phyloP scores from a whole-genome alignment of 2,329 filamentous ascomycete species.

The Aspergillus novofumigatus region DNA sequence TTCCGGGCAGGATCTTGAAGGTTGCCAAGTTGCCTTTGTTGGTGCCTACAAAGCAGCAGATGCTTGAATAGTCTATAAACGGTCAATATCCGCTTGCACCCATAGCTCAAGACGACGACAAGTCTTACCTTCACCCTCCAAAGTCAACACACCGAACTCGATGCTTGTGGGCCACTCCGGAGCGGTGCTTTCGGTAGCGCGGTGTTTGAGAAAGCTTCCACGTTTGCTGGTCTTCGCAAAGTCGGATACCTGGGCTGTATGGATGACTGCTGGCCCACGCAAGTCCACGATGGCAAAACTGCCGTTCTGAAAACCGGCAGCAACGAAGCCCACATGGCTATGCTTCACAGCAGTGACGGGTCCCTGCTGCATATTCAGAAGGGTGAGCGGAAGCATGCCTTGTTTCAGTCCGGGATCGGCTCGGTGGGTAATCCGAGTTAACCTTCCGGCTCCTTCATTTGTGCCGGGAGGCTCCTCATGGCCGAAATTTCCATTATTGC shows the following conservation, averaged over 20 bases:
- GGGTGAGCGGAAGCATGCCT: constrained; percentile 71
- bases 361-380: constrained; percentile 81
- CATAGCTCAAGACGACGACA: neutral
- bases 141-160: constrained; percentile 88
- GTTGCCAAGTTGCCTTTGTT: constrained; percentile 78
- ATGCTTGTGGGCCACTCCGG: constrained; percentile 74
- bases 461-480: constrained; percentile 52
- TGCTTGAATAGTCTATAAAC: constrained; percentile 74
- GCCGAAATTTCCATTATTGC: constrained; percentile 69
- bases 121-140: constrained; percentile 71
- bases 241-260: constrained; percentile 66
- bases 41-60: constrained; percentile 87
- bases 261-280: constrained; percentile 80
- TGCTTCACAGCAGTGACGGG: constrained; percentile 73
- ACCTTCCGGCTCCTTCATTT: constrained; percentile 60
- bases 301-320: constrained; percentile 78
- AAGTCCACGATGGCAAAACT: constrained; percentile 79
- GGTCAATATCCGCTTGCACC: constrained; percentile 19
- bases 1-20: constrained; percentile 79
- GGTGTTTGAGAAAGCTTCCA: constrained; percentile 62
- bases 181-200: constrained; percentile 44
- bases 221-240: constrained; percentile 74
- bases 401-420: constrained; percentile 71
- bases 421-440: constrained; percentile 70
- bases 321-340: constrained; percentile 91